Conservation (phyloP, 202 grass and related monocot genomes). For the Sporobolus alterniflorus region DNA sequence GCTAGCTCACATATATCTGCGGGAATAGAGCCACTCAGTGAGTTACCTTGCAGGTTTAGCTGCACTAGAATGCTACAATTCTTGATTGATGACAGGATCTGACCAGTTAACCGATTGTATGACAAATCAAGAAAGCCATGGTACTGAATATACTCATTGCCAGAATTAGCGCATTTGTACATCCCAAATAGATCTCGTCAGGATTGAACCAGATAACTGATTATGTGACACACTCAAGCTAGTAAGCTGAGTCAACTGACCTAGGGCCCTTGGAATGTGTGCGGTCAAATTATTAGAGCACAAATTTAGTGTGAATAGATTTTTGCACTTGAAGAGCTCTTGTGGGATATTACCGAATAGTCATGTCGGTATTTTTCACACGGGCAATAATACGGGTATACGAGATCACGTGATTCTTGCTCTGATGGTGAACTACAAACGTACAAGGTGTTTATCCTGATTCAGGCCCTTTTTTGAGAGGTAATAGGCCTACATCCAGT, state of each 20-base stretch:
- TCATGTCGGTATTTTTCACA: no score
- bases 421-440: no score
- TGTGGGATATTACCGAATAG: constrained; percentile 68
- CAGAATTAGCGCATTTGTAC: constrained; percentile 41
- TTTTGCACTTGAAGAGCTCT: constrained; percentile 76
- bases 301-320: constrained; percentile 69
- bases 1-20: constrained; percentile 54
- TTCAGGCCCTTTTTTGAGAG: no score
- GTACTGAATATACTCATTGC: constrained; percentile 62
- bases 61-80: constrained; percentile 55
- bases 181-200: constrained; percentile 58
- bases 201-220: constrained; percentile 62
- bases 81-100: constrained; percentile 57
- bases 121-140: constrained; percentile 71
- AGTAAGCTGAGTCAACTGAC: constrained; percentile 60
- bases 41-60: constrained; percentile 67
- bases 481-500: no score
- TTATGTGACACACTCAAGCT: constrained; percentile 75
- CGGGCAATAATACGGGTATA: no score
- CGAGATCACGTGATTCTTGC: no score
- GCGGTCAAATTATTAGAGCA: constrained; percentile 64
- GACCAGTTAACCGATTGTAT: constrained; percentile 53
- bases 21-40: constrained; percentile 61
- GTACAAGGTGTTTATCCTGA: no score
- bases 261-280: constrained; percentile 56